Evolutionary conservation across 768 basidiomycete genomes (phyloP).

Genomic region (Sarcodon sp.): DNA sequence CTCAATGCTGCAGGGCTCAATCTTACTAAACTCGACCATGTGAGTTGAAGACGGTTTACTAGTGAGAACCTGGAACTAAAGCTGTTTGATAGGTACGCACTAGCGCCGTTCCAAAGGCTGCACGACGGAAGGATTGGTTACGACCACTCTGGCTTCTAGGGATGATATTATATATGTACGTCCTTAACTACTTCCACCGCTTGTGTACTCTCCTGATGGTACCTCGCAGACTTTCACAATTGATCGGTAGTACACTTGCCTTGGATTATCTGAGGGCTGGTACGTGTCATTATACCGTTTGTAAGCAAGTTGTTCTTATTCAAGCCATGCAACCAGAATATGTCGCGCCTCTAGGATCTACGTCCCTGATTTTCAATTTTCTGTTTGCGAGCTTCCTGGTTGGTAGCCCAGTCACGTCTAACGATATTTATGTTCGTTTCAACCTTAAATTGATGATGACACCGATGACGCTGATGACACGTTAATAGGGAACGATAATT

Average conservation of each 20-base stretch:
- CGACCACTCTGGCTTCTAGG: conserved; percentile 85
- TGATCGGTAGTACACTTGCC: conserved; percentile 80
- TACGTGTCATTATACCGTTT: conserved; percentile 13
- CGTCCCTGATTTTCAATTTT: conserved; percentile 93
- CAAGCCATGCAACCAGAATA: conserved; percentile 44
- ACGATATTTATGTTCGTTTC: conserved; percentile 63
- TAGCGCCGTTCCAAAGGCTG: conserved; percentile 61
- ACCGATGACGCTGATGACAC: neutral
- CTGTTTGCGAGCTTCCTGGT: conserved; percentile 85
- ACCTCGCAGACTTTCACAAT: conserved; percentile 53
- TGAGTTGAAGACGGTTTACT: conserved; percentile 19
- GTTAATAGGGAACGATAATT: conserved; percentile 58
- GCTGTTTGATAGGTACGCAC: conserved; percentile 42
- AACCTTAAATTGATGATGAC: neutral
- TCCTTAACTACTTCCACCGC: neutral
- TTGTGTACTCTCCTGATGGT: neutral
- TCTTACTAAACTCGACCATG: conserved; percentile 89
- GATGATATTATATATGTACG: conserved; percentile 89
- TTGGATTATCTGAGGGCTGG: conserved; percentile 84
- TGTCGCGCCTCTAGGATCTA: conserved; percentile 90
- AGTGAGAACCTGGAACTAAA: neutral
- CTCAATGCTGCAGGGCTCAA: conserved; percentile 90
- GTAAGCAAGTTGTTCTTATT: no score
- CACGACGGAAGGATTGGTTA: conserved; percentile 64
- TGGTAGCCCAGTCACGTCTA: conserved; percentile 72